These are phyloP conservation scores for Eucalyptus rudis DNA, from an alignment of 345 rosid genomes.

Conservation along the genomic window DNA sequence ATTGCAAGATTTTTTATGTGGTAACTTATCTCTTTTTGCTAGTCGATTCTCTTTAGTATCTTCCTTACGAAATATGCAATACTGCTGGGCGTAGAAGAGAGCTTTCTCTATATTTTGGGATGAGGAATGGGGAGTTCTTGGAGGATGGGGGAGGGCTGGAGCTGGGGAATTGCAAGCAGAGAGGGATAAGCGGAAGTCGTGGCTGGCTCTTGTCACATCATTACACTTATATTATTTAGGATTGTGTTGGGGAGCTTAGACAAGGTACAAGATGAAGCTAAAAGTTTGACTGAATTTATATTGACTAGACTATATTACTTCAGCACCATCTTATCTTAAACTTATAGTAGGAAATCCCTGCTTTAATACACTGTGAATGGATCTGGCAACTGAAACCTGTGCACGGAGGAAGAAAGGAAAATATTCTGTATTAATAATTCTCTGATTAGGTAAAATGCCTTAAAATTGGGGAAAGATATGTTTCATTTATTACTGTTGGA, in stretches of 20 bases:
- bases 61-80: not conserved
- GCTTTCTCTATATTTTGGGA: not conserved
- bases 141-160: not conserved
- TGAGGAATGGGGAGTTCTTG: not conserved
- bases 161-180: not conserved
- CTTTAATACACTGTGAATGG: not conserved
- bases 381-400: not conserved
- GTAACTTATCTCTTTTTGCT: conserved; percentile 6
- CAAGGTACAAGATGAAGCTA: not conserved
- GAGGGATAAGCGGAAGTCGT: not conserved
- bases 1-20: conserved; percentile 52
- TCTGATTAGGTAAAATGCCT: not conserved
- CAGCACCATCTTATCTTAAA: not conserved
- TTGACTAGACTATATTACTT: not conserved
- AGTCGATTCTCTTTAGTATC: not conserved
- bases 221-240: not conserved
- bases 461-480: not conserved
- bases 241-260: not conserved
- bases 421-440: not conserved
- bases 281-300: not conserved
- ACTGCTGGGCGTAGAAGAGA: not conserved
- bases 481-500: not conserved
- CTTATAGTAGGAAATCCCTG: not conserved
- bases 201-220: not conserved
- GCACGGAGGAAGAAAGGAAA: not conserved